These are phyloP conservation scores for Phytophthora megakarya DNA, from an alignment of 352 stramenopile species.

Conservation along the genomic window DNA sequence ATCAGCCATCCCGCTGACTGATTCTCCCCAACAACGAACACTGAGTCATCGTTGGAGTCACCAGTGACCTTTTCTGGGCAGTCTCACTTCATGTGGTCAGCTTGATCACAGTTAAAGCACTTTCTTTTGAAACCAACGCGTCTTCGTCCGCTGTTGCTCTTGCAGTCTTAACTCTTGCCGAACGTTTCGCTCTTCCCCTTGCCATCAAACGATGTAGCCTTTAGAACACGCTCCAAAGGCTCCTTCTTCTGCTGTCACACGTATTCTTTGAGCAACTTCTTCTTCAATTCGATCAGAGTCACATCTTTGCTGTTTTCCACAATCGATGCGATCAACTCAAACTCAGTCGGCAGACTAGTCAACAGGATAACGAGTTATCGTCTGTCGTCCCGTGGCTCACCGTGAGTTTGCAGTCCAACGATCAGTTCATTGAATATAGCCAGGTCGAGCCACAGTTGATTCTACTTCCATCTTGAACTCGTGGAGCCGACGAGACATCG, in stretches of 20 bases:
- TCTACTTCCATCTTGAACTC: too few relatives aligned
- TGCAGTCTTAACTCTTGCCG: too few relatives aligned
- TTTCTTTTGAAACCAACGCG: constrained; percentile 7
- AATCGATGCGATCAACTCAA: too few relatives aligned
- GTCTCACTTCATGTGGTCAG: constrained; percentile 22
- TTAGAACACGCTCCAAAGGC: neutral
- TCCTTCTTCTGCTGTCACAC: constrained; percentile 24
- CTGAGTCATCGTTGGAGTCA: neutral
- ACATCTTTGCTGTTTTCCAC: too few relatives aligned
- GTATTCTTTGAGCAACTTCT: constrained; percentile 34
- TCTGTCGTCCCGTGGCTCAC: too few relatives aligned
- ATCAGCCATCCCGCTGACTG: constrained; percentile 4
- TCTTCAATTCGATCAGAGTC: too few relatives aligned
- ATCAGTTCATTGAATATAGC: too few relatives aligned
- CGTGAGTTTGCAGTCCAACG: too few relatives aligned
- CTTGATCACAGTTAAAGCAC: constrained; percentile 14
- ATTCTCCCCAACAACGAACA: constrained; percentile 4
- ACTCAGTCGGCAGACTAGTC: too few relatives aligned
- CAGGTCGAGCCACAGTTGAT: too few relatives aligned
- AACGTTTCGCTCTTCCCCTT: neutral
- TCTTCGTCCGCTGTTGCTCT: neutral
- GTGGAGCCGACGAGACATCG: too few relatives aligned
- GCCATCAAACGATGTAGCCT: neutral
- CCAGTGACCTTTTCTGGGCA: neutral
- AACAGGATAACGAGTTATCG: too few relatives aligned